These are phyloP conservation scores for Tarenaya hassleriana DNA, from an alignment of 345 rosid genomes.

Conservation along the genomic window DNA sequence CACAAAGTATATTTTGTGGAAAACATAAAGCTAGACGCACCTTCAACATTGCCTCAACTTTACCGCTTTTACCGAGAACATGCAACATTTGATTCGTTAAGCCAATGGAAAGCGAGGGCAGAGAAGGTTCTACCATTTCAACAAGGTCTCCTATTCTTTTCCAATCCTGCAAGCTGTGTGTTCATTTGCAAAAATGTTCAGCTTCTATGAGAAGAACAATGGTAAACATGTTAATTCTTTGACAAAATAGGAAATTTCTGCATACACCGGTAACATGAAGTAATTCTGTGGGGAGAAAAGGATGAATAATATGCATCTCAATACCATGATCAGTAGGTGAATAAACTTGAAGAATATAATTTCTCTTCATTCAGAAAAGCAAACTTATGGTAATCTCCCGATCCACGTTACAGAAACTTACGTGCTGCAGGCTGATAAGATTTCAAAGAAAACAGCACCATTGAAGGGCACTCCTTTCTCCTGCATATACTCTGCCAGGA, in stretches of 20 bases:
- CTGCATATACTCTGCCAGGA: conserved; percentile 54
- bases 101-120: conserved; percentile 51
- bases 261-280: no score
- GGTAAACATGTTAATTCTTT: no score
- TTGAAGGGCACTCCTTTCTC: conserved; percentile 54
- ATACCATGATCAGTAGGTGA: no score
- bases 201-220: no score
- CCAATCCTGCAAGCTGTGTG: conserved; percentile 81
- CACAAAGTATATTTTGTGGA: background rate
- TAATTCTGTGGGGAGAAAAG: no score
- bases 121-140: conserved; percentile 65
- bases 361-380: background rate
- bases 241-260: no score
- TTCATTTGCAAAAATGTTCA: no score
- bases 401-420: conserved; percentile 29
- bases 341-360: conserved; percentile 1
- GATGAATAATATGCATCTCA: no score
- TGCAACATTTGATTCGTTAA: conserved; percentile 69
- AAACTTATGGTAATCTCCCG: background rate
- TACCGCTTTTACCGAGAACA: conserved; percentile 80
- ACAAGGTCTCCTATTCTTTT: conserved; percentile 43
- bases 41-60: conserved; percentile 76
- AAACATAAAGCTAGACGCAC: conserved; percentile 27
- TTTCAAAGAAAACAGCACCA: conserved; percentile 68
- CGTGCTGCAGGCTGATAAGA: conserved; percentile 81